Evolutionary conservation across 2,329 filamentous ascomycete species (phyloP), one percentile per base, ranked within the genome.

Genomic region (Monosporascus sp.): DNA sequence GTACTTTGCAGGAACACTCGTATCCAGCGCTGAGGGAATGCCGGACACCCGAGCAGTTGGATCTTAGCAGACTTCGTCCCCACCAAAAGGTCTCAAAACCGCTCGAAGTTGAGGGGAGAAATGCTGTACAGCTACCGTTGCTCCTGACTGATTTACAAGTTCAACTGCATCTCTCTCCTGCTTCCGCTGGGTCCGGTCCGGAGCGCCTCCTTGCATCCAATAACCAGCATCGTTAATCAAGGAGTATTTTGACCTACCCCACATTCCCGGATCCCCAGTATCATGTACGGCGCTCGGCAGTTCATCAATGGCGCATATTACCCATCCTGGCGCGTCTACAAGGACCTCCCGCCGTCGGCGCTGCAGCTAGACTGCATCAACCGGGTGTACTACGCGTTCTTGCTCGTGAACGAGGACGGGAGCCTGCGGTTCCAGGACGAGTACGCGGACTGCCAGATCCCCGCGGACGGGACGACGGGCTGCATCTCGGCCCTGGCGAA

Each of bases 341-440:
- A 73, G 52, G 72, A 77, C 51, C 74, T 79, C 53, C 73, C 79
- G 28, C 81, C 81, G 1, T 80, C 79, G 0, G 77, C 76, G 2
- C 64, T 84, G 50, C 76, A 78, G 56, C 68, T 80, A 56, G 76
- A 77, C 49, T 77, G 77, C 53, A 73, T 84, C 48, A 80, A 80
- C 26, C 80, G 82, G 60, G 71, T 83, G n/a, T 81, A 80, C 63
- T 84, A 84, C 64, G 79, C 81, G 50, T 84, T 84, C 74, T 78
- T 78, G 55, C 78, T 75, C 62, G 41, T 68, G 28, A 69, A 70
- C 48, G 60, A 60, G 17, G 64, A 70, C 54, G 67, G 65, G 8
- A 63, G 63, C 35, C 61, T 73, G 1, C 62, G 82, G 73, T 74
- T 84, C 47, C 79, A 83, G 53, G 85, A 88, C 67, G 80, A 85